phyloP scores from a whole-genome alignment of 345 rosid species.

The Anastatica hierochuntica region DNA sequence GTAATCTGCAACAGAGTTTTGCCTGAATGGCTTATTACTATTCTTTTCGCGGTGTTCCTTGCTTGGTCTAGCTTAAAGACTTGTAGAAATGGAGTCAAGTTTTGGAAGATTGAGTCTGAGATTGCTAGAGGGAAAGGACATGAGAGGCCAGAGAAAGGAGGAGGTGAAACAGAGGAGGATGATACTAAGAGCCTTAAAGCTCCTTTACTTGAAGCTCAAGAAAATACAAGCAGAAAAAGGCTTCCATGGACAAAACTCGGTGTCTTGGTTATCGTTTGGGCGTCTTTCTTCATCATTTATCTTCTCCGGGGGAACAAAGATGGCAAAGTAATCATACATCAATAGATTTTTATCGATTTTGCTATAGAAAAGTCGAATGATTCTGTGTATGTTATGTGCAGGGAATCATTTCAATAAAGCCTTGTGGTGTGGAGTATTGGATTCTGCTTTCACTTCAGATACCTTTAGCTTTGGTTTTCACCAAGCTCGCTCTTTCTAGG shows the following conservation, averaged over 20 bases:
- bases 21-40: constrained; percentile 82
- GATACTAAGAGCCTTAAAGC: constrained; percentile 14
- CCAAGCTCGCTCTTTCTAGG: constrained; percentile 42
- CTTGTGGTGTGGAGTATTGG: constrained; percentile 74
- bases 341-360: neutral
- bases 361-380: neutral
- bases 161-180: constrained; percentile 25
- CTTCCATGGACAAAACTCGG: constrained; percentile 71
- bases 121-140: constrained; percentile 19
- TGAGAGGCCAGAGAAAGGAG: constrained; percentile 34
- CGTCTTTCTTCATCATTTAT: constrained; percentile 53
- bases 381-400: constrained; percentile 20
- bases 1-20: constrained; percentile 64
- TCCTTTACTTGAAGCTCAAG: constrained; percentile 36
- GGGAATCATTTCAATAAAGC: constrained; percentile 47
- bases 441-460: constrained; percentile 55
- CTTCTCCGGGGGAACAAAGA: constrained; percentile 61
- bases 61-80: constrained; percentile 78
- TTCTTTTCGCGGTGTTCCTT: constrained; percentile 55
- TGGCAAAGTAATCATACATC: constrained; percentile 43
- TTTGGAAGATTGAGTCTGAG: constrained; percentile 63
- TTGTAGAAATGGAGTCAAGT: constrained; percentile 44
- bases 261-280: constrained; percentile 56
- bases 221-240: constrained; percentile 1
- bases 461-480: constrained; percentile 66